Conservation (phyloP, 768 basidiomycete species). For the Neoboletus magnificus region DNA sequence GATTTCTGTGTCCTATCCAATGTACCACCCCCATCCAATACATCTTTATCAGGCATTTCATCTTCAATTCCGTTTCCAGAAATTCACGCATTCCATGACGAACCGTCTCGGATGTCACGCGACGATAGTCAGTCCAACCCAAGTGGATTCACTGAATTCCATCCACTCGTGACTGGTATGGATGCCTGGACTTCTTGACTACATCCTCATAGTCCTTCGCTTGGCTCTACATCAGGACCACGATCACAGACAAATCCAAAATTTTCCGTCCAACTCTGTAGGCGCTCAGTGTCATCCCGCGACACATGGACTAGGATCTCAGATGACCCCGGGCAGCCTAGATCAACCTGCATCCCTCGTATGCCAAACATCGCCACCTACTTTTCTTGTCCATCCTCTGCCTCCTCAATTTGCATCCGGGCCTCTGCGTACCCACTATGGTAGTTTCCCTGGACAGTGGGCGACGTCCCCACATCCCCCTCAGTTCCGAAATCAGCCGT, state of each 20-base stretch:
- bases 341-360: neutral
- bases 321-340: neutral
- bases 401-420: conserved; percentile 24
- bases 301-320: neutral
- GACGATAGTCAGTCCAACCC: conserved; percentile 3
- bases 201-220: neutral
- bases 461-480: conserved; percentile 43
- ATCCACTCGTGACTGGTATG: neutral
- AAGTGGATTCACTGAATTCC: neutral
- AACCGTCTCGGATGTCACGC: conserved; percentile 1
- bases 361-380: conserved; percentile 2
- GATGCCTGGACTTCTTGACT: neutral
- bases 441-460: conserved; percentile 45
- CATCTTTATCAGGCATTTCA: neutral
- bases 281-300: neutral
- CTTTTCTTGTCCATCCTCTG: conserved; percentile 23
- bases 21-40: neutral
- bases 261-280: neutral
- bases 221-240: neutral
- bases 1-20: conserved; percentile 1
- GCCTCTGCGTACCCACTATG: conserved; percentile 33
- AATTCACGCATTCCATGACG: neutral
- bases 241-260: conserved; percentile 8
- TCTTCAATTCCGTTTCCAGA: neutral
- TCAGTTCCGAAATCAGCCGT: conserved; percentile 28